phyloP scores from a whole-genome alignment of 257 asterid genomes.

The Fraxinus cuspidata region DNA sequence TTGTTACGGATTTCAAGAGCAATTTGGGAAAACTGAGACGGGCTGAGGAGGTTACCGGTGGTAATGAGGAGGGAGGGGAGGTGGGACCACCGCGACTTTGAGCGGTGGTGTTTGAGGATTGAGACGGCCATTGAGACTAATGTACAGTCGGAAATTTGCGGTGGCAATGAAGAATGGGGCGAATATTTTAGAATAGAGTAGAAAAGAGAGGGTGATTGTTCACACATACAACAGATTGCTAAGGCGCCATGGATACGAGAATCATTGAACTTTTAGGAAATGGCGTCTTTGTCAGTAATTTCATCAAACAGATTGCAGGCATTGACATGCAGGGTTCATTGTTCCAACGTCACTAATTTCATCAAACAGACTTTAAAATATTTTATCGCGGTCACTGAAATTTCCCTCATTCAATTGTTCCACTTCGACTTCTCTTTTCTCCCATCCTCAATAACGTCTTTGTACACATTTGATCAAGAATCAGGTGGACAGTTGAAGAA shows the following conservation, averaged over 20 bases:
- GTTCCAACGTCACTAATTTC: no score
- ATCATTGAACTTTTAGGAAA: background rate
- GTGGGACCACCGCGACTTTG: conserved; percentile 84
- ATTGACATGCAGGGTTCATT: background rate
- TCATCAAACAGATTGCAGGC: conserved; percentile 33
- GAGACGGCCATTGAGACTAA: conserved; percentile 64
- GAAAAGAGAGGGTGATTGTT: conserved; percentile 16
- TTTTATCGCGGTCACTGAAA: no score
- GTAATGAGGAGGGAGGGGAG: conserved; percentile 65
- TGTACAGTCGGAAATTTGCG: conserved; percentile 32
- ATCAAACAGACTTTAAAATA: no score
- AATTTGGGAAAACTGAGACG: conserved; percentile 64
- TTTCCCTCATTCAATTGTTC: no score
- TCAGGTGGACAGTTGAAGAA: no score
- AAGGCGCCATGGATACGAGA: conserved; percentile 27
- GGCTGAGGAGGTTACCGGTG: conserved; percentile 41
- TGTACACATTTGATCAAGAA: no score
- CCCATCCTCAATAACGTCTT: no score
- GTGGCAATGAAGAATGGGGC: conserved; percentile 37
- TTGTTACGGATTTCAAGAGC: conserved; percentile 65
- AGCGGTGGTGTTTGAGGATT: conserved; percentile 81
- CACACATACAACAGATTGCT: conserved; percentile 16
- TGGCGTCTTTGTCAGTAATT: conserved; percentile 13
- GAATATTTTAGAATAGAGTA: conserved; percentile 13
- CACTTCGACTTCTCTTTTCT: no score